Evolutionary conservation across 202 grass and related monocot genomes (phyloP), one percentile per base, ranked within the genome.

Genomic region (Carex arenaria): DNA sequence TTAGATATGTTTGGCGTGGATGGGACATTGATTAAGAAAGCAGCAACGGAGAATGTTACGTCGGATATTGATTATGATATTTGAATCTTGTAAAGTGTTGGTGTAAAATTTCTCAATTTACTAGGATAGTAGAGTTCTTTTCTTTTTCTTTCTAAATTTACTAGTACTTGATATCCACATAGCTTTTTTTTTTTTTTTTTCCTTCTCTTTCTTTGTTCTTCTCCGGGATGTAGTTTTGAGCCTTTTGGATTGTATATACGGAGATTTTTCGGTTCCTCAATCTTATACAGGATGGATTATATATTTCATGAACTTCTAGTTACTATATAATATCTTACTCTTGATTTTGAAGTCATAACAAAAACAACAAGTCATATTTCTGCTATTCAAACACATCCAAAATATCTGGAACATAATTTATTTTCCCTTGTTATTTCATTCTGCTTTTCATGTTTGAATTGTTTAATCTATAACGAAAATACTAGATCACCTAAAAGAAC

Each of bases 21-120:
- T 60, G 91, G 93, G 34, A 74, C 67, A 67, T 91, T 91, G 80
- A 77, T 93, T 4, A 95, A 87, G 81, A 75, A 22, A 83, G 86
- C 92, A 15, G 67, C 38, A 5, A 60, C 52, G 23, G 42, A 83
- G 28, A 94, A 93, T 70, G 94, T 75, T 84, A 88, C 82, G 7
- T 17, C 54, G n/a, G 90, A 91, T 72, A 84, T 97, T 88, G 90
- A 92, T 85, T 92, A 94, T 59, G 88, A 91, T 81, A 86, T 93
- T 70, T 94, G 87, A 97, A 22, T 18, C 73, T 61, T 72, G 76
- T 67, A 85, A 49, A 20, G 7, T 64, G 67, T 47, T 64, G 45
- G 3, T 69, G 45, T 69, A 78, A 60, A 38, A 78, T 57, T 7
- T 64, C n/a, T 53, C 15, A 19, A 7, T 69, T 36, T 82, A 54